A percentile compares a stretch with the other conserved stretches of the same genome.
These are phyloP conservation scores for Neonectria punicea DNA, from an alignment of 2,329 filamentous ascomycete genomes.

Conservation along the genomic window DNA sequence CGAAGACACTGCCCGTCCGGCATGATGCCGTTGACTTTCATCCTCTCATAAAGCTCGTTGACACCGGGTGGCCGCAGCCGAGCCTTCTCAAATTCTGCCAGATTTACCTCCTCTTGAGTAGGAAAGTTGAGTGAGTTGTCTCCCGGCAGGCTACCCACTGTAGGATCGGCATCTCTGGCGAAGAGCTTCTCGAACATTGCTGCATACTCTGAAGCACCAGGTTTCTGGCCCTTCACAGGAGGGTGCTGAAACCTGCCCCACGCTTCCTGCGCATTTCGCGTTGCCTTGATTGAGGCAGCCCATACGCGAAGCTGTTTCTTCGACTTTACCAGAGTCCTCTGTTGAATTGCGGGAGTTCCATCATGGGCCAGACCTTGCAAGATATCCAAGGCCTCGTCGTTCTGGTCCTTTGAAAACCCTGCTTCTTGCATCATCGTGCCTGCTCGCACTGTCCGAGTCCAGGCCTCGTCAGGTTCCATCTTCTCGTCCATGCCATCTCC, in stretches of 20 bases:
- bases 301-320: slow-evolving; percentile 51
- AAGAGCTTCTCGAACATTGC: slow-evolving; percentile 70
- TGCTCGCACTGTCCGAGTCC: slow-evolving; percentile 64
- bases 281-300: slow-evolving; percentile 67
- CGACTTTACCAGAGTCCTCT: slow-evolving; percentile 43
- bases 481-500: slow-evolving; percentile 70
- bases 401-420: slow-evolving; percentile 60
- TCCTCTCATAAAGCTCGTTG: slow-evolving; percentile 67
- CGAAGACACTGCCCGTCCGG: slow-evolving; percentile 63
- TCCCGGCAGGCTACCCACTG: slow-evolving; percentile 61
- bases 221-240: slow-evolving; percentile 46
- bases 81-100: slow-evolving; percentile 72
- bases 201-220: slow-evolving; percentile 60
- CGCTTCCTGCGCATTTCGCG: slow-evolving; percentile 69
- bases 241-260: slow-evolving; percentile 62
- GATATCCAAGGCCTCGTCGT: slow-evolving; percentile 61
- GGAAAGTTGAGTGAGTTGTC: slow-evolving; percentile 65
- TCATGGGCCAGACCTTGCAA: slow-evolving; percentile 63
- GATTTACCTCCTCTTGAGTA: slow-evolving; percentile 56
- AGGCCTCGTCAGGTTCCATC: slow-evolving; percentile 60
- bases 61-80: slow-evolving; percentile 69
- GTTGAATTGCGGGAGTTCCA: slow-evolving; percentile 66
- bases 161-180: slow-evolving; percentile 42
- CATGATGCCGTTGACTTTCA: slow-evolving; percentile 61
- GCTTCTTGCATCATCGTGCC: slow-evolving; percentile 66